Conservation (phyloP, 164 flowering plant species). For the Vitis amurensis region DNA sequence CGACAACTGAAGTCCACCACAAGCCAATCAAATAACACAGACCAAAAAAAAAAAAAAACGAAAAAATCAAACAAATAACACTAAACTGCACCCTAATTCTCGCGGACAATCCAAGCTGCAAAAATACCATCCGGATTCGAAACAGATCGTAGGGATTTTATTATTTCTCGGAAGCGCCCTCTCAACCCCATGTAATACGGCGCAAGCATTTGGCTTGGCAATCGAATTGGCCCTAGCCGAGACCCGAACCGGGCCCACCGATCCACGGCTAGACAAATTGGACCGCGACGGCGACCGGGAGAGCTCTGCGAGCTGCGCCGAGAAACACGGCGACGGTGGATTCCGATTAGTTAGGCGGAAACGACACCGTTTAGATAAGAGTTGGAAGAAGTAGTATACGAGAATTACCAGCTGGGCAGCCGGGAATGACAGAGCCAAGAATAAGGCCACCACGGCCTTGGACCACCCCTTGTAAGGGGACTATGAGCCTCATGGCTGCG, state of each 20-base stretch:
- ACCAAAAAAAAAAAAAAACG: not conserved
- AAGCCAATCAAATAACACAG: not conserved
- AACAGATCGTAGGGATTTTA: constrained; percentile 48
- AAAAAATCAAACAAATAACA: not conserved
- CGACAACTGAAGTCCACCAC: constrained; percentile 53
- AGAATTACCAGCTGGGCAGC: too few relatives aligned
- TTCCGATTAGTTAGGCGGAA: constrained; percentile 26
- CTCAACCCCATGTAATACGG: constrained; percentile 58
- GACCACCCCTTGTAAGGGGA: constrained; percentile 87
- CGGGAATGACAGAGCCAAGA: constrained; percentile 76
- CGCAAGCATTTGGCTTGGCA: constrained; percentile 40
- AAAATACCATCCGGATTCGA: constrained; percentile 51
- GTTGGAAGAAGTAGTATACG: constrained; percentile 78
- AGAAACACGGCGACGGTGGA: constrained; percentile 41
- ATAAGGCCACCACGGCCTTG: constrained; percentile 85
- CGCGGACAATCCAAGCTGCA: constrained; percentile 76
- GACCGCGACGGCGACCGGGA: constrained; percentile 38
- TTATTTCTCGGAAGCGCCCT: constrained; percentile 33
- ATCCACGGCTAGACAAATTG: constrained; percentile 44
- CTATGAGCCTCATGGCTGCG: constrained; percentile 69
- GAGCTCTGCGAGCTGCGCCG: constrained; percentile 22
- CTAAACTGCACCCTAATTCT: constrained; percentile 48
- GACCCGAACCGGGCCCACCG: constrained; percentile 48
- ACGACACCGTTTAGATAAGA: constrained; percentile 66
- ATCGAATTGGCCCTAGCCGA: constrained; percentile 60